phyloP scores from a whole-genome alignment of 345 rosid genomes.

The Citrus sinensis region DNA sequence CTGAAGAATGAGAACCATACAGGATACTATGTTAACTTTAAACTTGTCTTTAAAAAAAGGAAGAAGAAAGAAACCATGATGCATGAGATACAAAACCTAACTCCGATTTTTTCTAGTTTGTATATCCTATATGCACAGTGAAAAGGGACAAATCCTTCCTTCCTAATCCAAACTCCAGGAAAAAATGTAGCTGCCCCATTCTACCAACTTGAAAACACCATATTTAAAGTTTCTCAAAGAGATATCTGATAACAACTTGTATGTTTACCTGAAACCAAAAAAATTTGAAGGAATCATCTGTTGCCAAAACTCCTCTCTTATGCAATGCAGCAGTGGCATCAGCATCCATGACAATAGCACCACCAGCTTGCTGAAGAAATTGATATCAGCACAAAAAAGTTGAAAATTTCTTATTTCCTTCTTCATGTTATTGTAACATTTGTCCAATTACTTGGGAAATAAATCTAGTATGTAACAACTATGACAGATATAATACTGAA shows the following conservation, averaged over 20 bases:
- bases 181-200: too few species aligned
- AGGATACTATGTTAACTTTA: neutral
- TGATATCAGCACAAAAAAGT: slow-evolving; percentile 13
- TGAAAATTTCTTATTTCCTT: neutral
- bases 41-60: neutral
- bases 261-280: slow-evolving; percentile 61
- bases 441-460: neutral
- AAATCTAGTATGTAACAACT: neutral
- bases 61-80: neutral
- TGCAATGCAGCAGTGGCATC: slow-evolving; percentile 85
- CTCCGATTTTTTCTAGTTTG: neutral
- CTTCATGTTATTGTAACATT: neutral
- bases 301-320: slow-evolving; percentile 59
- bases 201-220: neutral
- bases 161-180: neutral
- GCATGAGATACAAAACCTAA: neutral
- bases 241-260: neutral
- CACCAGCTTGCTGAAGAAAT: slow-evolving; percentile 78
- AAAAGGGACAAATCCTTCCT: neutral
- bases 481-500: neutral
- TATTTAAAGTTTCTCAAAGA: neutral
- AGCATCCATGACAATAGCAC: slow-evolving; percentile 83
- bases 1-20: neutral
- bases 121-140: neutral
- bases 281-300: slow-evolving; percentile 79